Conservation (phyloP, 768 basidiomycete genomes). For the Calocera cornea region DNA sequence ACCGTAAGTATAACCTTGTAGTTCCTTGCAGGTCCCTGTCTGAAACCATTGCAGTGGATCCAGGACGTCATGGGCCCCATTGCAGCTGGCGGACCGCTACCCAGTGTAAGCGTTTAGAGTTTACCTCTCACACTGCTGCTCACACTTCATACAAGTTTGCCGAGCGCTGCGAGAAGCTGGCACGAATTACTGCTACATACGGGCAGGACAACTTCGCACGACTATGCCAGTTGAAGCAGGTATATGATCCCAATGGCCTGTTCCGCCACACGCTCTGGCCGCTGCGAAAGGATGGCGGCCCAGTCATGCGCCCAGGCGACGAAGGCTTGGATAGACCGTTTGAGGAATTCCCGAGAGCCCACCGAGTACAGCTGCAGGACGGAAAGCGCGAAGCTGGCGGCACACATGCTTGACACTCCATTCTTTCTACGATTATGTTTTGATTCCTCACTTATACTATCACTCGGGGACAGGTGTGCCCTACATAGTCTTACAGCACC, state of each 20-base stretch:
- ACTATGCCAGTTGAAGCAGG: conserved; percentile 53
- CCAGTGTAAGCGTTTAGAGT: conserved; percentile 55
- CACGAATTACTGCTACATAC: conserved; percentile 27
- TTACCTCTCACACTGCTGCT: not conserved
- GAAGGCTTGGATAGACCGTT: not conserved
- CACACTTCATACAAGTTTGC: conserved; percentile 17
- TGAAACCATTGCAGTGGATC: conserved; percentile 51
- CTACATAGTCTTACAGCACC: not conserved
- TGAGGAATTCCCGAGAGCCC: conserved; percentile 28
- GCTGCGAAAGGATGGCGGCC: conserved; percentile 40
- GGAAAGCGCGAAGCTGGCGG: conserved; percentile 32
- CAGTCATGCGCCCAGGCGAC: conserved; percentile 31
- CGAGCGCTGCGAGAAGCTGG: conserved; percentile 16
- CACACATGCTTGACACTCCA: conserved; percentile 7
- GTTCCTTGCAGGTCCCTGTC: conserved; percentile 5
- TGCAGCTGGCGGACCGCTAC: conserved; percentile 66
- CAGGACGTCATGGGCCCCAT: conserved; percentile 54
- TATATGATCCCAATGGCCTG: conserved; percentile 62
- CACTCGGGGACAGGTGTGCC: not conserved
- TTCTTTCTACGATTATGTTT: not conserved
- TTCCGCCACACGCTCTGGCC: conserved; percentile 79
- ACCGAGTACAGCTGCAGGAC: conserved; percentile 43
- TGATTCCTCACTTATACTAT: not conserved
- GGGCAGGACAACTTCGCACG: conserved; percentile 66
- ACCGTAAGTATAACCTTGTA: conserved; percentile 34